Evolutionary conservation across 208 protist species (phyloP).

Genomic region (Lotmaria passim): DNA sequence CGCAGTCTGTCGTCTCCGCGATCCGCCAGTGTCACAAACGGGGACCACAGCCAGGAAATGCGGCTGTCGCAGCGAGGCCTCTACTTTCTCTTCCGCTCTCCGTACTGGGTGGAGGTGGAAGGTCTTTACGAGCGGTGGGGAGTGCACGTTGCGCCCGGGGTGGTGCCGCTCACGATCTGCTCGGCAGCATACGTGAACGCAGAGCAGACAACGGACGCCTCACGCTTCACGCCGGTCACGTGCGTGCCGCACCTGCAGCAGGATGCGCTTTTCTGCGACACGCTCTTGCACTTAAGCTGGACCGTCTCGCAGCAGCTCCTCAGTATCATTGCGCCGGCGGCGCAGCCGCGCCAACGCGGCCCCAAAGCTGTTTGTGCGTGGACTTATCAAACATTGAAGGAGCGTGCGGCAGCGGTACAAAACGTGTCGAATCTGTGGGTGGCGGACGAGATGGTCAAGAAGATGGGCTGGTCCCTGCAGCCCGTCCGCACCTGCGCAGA

Average conservation of each 20-base stretch:
- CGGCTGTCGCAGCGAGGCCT: neutral
- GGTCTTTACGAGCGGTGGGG: conserved; percentile 44
- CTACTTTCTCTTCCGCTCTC: conserved; percentile 43
- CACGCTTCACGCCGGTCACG: conserved; percentile 37
- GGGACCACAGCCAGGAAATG: neutral
- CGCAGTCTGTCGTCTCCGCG: neutral
- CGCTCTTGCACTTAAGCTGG: conserved; percentile 9
- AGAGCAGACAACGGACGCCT: conserved; percentile 65
- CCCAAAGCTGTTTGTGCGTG: conserved; percentile 6
- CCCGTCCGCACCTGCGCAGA: neutral
- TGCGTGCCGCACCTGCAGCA: conserved; percentile 40
- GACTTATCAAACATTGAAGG: conserved; percentile 19
- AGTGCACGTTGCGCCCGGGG: conserved; percentile 27
- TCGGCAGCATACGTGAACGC: conserved; percentile 41
- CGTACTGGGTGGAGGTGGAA: conserved; percentile 51
- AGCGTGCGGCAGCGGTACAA: conserved; percentile 24
- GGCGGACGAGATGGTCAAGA: conserved; percentile 9
- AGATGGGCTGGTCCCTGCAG: conserved; percentile 28
- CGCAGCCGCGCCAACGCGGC: neutral
- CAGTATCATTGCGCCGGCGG: neutral
- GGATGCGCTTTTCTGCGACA: conserved; percentile 22
- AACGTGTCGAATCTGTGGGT: conserved; percentile 35
- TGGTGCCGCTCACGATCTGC: conserved; percentile 18
- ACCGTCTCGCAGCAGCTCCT: conserved; percentile 25
- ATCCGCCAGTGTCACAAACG: no score